Evolutionary conservation across 176 grass and related monocot species (phyloP).

Genomic region (Chrysopogon serrulatus): DNA sequence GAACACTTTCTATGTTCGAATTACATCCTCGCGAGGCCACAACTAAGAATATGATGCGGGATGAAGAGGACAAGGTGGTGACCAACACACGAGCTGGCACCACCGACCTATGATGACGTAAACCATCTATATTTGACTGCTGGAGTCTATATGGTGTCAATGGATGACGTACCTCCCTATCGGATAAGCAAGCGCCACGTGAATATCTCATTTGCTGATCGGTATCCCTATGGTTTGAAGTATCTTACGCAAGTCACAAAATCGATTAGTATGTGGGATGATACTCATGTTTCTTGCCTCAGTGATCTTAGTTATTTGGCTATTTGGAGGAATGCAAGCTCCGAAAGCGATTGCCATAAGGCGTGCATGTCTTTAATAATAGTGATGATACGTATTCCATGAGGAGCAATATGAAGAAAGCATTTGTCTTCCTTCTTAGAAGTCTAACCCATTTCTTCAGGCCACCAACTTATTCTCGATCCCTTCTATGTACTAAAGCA

Average conservation of each 20-base stretch:
- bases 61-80: background rate
- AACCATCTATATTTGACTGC: fast-evolving
- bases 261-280: background rate
- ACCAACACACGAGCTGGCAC: background rate
- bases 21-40: background rate
- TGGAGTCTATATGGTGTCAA: background rate
- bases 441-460: background rate
- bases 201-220: background rate
- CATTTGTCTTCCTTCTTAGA: background rate
- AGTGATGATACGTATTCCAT: fast-evolving
- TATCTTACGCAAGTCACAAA: background rate
- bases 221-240: fast-evolving
- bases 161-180: background rate
- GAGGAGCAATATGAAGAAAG: background rate
- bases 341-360: background rate
- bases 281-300: fast-evolving
- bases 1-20: background rate
- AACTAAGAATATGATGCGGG: too few species aligned
- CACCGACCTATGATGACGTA: background rate
- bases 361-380: fast-evolving
- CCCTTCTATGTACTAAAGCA: background rate
- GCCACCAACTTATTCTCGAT: fast-evolving
- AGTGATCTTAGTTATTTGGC: fast-evolving
- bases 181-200: background rate
- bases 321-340: conserved; percentile 1